Base-by-base conservation (phyloP, 306 rosid species). In the Trichosanthes cucumerina region DNA sequence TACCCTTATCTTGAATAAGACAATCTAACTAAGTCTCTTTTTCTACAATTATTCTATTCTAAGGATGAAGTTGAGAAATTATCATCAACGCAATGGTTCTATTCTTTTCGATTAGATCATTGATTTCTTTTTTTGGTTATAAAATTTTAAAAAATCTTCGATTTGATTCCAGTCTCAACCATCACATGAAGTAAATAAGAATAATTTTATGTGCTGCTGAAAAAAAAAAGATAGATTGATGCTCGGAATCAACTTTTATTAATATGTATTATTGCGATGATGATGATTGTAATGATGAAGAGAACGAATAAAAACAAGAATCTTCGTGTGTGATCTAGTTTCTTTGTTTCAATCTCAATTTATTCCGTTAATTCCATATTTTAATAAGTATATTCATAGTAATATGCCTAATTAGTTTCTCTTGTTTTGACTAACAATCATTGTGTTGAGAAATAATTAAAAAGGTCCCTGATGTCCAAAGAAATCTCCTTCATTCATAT, bases 131-230 rank as follows among this genome's bases (percentile, higher is more conserved):
- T 69, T 69, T 41, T 21, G 11, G 34, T 43, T 69, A 19, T n/a
- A 41, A 68, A 68, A 41, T 11, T 69, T 18, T 2, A 14, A 41
- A 18, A 18, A 41, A 39, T 69, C 53, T 41, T 41, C 0, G 53
- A 43, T 69, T 38, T 69, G 53, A 69, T 69, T 69, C 75, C 75
- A 69, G 53, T 69, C 75, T 65, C 49, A 9, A 18, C 72, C 47
- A 34, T 36, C 26, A 34, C 38, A 36, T 39, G 28, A 68, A 68
- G 24, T 8, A 39, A 66, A 39, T 10, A 38, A 68, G 50, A 68
- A 68, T 21, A 65, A 34, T 36, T 36, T 36, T 34, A 15, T 60
- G 47, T 66, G 28, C 9, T 66, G 26, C 0, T 19, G 7, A 4
- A 11, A 66, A 36, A 7, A 64, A 26, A 11, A 3, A n/a, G n/a